phyloP scores from a whole-genome alignment of 192 early-diverging fungal species.

The Backusella parvicylindrica region DNA sequence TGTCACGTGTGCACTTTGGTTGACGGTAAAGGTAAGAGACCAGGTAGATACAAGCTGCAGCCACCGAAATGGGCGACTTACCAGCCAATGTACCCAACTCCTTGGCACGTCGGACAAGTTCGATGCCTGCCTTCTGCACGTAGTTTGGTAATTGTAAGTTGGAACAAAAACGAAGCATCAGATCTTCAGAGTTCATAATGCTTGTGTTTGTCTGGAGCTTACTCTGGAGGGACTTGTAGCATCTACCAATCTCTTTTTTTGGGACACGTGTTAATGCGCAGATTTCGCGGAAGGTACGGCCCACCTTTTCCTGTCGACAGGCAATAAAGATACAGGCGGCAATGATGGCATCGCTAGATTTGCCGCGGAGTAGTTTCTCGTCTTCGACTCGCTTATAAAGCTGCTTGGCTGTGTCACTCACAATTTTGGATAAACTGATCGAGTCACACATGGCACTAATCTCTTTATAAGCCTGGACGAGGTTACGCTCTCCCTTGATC shows the following conservation, averaged over 20 bases:
- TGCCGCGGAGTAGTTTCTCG: conserved; percentile 77
- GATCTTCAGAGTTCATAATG: conserved; percentile 66
- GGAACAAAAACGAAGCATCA: conserved; percentile 80
- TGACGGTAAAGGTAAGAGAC: conserved; percentile 68
- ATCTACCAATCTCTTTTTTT: conserved; percentile 91
- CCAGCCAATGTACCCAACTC: conserved; percentile 86
- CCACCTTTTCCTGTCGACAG: conserved; percentile 78
- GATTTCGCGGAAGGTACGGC: conserved; percentile 94
- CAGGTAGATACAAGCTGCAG: conserved; percentile 90
- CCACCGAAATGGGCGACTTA: conserved; percentile 88
- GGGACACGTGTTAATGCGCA: conserved; percentile 85
- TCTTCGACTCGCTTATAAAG: conserved; percentile 85
- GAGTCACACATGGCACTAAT: conserved; percentile 77
- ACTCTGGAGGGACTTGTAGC: conserved; percentile 64
- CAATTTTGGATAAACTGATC: conserved; percentile 72
- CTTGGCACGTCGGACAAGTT: conserved; percentile 67
- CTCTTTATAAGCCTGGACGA: conserved; percentile 73
- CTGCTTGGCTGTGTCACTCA: conserved; percentile 81
- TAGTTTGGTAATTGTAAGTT: conserved; percentile 65
- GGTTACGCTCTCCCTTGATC: conserved; percentile 68
- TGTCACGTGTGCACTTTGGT: conserved; percentile 67
- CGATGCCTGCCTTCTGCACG: conserved; percentile 68
- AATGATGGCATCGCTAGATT: conserved; percentile 76
- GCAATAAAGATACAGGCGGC: conserved; percentile 94
- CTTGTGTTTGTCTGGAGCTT: conserved; percentile 56